Base-by-base conservation (phyloP, 2,329 filamentous ascomycete species). In the Alternaria sp. region DNA sequence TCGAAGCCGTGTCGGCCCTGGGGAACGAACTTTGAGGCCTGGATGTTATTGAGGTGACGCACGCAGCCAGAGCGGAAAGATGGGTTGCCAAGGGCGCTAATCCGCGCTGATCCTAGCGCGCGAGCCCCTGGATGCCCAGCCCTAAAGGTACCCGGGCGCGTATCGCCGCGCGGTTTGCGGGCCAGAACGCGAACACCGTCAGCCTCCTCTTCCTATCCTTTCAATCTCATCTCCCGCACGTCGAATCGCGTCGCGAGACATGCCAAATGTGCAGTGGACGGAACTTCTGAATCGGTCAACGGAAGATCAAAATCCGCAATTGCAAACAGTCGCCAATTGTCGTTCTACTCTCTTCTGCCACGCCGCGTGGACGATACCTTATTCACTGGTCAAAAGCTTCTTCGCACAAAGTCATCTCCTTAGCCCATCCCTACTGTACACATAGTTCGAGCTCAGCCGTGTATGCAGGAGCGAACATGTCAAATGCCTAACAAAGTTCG, bases 131-230 rank as follows among this genome's bases (percentile, higher is more conserved):
- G 1, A 23, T 13, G 19, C 49, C 15, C 30, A 36, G 32, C 32
- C 15, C 32, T 6, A 8, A 8, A 40, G 15, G 32, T 1, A 17
- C 4, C 32, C 32, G 32, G 32, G 32, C 32, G 32, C 32, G 32
- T 40, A 40, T 40, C 32, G 32, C 32, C 49, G 13, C 19, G 13
- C 17, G 26, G 28, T 19, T 10, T 11, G 17, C 19, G 19, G 17
- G 28, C 19, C 49, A 52, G 49, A 32, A 52, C 30, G 11, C 28
- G 13, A 36, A 52, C 28, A 52, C 28, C 28, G 4, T 52, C 13
- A 5, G 2, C 30, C 30, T 11, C 13, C 10, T 11, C 3, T 10
- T 52, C 7, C 1, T n/a, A 21, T 47, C 19, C 30, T n/a, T 36
- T 21, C n/a, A 13, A 17, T 36, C 6, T 12, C 19, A 21, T 21